Percentiles rank a stretch among this genome's conserved stretches.
These are phyloP conservation scores for Diaporthe helianthi DNA, from an alignment of 2,329 filamentous ascomycete species.

Conservation along the genomic window DNA sequence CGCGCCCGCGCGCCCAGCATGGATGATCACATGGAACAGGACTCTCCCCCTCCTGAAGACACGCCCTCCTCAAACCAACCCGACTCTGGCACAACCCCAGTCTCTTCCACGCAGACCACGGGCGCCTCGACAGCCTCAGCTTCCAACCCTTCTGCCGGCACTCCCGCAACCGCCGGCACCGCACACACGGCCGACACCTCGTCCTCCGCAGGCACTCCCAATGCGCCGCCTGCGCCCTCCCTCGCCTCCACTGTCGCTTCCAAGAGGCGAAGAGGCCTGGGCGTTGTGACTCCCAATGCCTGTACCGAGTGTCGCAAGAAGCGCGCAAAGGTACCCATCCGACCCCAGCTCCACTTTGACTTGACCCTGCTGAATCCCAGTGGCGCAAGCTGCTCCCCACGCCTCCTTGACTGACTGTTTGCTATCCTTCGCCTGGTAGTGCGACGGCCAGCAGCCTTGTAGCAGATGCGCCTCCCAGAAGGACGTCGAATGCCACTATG, in stretches of 20 bases:
- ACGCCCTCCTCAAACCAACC: slow-evolving; percentile 4
- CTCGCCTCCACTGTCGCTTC: slow-evolving; percentile 42
- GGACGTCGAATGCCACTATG: slow-evolving; percentile 65
- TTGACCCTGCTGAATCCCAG: not conserved
- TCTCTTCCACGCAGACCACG: slow-evolving; percentile 17
- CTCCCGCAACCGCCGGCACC: slow-evolving; percentile 22
- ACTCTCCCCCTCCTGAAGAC: slow-evolving; percentile 19
- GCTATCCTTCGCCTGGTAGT: slow-evolving; percentile 47
- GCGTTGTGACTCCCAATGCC: slow-evolving; percentile 65
- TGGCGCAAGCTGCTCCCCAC: slow-evolving; percentile 3
- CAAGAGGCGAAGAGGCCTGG: slow-evolving; percentile 61
- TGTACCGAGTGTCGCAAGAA: slow-evolving; percentile 69
- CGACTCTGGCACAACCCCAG: slow-evolving; percentile 18
- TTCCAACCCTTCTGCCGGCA: slow-evolving; percentile 5
- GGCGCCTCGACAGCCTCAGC: slow-evolving; percentile 24
- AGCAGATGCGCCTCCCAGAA: slow-evolving; percentile 62
- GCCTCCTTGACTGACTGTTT: slow-evolving; percentile 14
- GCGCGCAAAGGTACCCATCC: slow-evolving; percentile 59
- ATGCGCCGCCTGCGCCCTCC: slow-evolving; percentile 32
- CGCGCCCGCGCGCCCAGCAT: slow-evolving; percentile 28
- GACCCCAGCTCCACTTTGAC: no score
- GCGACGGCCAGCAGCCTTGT: slow-evolving; percentile 65
- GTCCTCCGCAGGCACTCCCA: slow-evolving; percentile 39
- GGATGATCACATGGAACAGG: slow-evolving; percentile 35
- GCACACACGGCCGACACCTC: slow-evolving; percentile 36